phyloP scores from a whole-genome alignment of 306 rosid species.

The Oemleria cerasiformis region DNA sequence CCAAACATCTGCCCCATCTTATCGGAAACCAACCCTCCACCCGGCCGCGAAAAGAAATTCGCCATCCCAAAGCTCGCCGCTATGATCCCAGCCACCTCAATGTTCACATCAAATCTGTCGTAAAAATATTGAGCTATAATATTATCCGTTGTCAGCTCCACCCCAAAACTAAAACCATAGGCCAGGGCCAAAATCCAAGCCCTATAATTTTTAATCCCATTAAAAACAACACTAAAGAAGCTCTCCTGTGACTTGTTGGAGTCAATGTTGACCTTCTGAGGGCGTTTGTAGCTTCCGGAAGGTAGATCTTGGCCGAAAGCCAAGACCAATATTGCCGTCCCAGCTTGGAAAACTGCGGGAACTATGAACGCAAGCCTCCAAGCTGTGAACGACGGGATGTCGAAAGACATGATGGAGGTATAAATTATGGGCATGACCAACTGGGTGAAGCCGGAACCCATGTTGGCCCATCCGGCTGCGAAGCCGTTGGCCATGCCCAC shows the following conservation, averaged over 20 bases:
- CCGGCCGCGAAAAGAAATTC: slow-evolving; percentile 49
- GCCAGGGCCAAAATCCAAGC: slow-evolving; percentile 49
- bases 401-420: slow-evolving; percentile 27
- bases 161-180: slow-evolving; percentile 45
- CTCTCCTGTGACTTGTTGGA: background rate
- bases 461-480: slow-evolving; percentile 63
- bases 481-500: slow-evolving; percentile 62
- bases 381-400: slow-evolving; percentile 39
- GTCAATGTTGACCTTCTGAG: background rate
- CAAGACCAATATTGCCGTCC: slow-evolving; percentile 41
- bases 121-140: slow-evolving; percentile 52
- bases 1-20: slow-evolving; percentile 47
- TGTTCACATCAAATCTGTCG: slow-evolving; percentile 45
- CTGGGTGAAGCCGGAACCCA: slow-evolving; percentile 55
- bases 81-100: slow-evolving; percentile 41
- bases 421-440: slow-evolving; percentile 52
- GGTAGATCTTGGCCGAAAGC: slow-evolving; percentile 46
- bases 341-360: slow-evolving; percentile 40
- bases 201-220: slow-evolving; percentile 49
- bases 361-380: slow-evolving; percentile 46
- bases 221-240: background rate
- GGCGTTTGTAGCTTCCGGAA: slow-evolving; percentile 10
- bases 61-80: slow-evolving; percentile 64
- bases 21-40: slow-evolving; percentile 52
- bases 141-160: slow-evolving; percentile 55